phyloP scores from a whole-genome alignment of 306 rosid genomes.

The Mimosa pudica region DNA sequence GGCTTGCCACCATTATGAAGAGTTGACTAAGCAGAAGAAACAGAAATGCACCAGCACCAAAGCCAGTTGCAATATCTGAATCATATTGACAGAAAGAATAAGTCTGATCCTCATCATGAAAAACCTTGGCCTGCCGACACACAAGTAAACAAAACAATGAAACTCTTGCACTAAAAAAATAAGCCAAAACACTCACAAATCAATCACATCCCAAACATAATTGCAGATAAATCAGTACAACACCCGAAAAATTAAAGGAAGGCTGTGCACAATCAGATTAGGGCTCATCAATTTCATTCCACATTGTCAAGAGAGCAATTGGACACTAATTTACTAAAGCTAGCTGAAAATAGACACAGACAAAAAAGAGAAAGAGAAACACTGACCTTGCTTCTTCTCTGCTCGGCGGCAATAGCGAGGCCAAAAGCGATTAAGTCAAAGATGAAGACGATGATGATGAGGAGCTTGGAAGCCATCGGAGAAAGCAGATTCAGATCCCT shows the following conservation, averaged over 20 bases:
- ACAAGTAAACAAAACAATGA: neutral
- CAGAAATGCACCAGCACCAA: slow-evolving; percentile 92
- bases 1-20: slow-evolving; percentile 83
- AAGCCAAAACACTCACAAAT: slow-evolving; percentile 11
- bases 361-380: too few species aligned
- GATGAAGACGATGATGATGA: slow-evolving; percentile 61
- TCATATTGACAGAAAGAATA: slow-evolving; percentile 76
- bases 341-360: neutral
- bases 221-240: too few species aligned
- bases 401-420: slow-evolving; percentile 94
- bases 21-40: slow-evolving; percentile 77
- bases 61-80: slow-evolving; percentile 84
- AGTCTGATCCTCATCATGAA: slow-evolving; percentile 40
- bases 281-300: neutral
- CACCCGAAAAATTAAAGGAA: too few species aligned
- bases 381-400: slow-evolving; percentile 96
- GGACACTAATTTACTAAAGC: slow-evolving; percentile 18
- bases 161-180: neutral
- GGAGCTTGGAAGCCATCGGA: slow-evolving; percentile 90
- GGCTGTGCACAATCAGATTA: too few species aligned
- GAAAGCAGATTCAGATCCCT: slow-evolving; percentile 33
- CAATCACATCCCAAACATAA: neutral
- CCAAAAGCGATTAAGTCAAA: slow-evolving; percentile 86
- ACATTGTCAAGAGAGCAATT: slow-evolving; percentile 11
- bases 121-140: slow-evolving; percentile 61